phyloP scores from a whole-genome alignment of 2,329 filamentous ascomycete species.

The Cylindrodendrum hubeiense region DNA sequence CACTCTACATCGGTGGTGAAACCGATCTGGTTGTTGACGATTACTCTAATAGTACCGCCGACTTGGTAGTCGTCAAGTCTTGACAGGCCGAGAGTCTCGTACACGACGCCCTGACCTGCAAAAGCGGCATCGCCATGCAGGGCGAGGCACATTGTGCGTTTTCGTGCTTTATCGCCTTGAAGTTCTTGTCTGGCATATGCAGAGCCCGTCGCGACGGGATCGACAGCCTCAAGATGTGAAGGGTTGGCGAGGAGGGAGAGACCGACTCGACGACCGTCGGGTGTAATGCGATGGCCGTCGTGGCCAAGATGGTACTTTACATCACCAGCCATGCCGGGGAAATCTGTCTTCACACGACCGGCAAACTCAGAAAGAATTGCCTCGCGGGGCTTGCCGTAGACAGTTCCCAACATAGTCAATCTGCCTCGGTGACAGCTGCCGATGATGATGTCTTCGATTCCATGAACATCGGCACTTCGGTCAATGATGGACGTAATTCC shows the following conservation, averaged over 20 bases:
- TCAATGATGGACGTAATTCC: conserved; percentile 99
- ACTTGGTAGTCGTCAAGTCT: conserved; percentile 94
- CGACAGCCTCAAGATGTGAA: conserved; percentile 96
- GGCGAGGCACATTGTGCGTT: conserved; percentile 90
- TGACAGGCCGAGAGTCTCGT: conserved; percentile 98
- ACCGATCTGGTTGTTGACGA: conserved; percentile 99
- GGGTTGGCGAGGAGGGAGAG: conserved; percentile 97
- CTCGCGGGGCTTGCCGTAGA: conserved; percentile 98
- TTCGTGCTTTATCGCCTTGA: conserved; percentile 88
- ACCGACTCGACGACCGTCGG: conserved; percentile 96
- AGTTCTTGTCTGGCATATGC: conserved; percentile 97
- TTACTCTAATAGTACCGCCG: conserved; percentile 93
- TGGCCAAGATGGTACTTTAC: conserved; percentile 99
- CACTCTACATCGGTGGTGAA: conserved; percentile 98
- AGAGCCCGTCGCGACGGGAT: conserved; percentile 96
- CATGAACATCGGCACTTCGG: conserved; percentile 90
- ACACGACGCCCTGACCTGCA: conserved; percentile 94
- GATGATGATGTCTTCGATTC: conserved; percentile 98
- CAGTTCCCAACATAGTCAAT: conserved; percentile 96
- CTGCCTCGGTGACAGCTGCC: conserved; percentile 99
- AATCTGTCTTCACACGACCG: conserved; percentile 84
- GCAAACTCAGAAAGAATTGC: conserved; percentile 99
- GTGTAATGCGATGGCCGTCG: conserved; percentile 98
- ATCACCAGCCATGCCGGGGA: conserved; percentile 91
- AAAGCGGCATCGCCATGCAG: conserved; percentile 98